Base-by-base conservation (phyloP, 2,329 filamentous ascomycete species). In the Orbilia brochopaga region DNA sequence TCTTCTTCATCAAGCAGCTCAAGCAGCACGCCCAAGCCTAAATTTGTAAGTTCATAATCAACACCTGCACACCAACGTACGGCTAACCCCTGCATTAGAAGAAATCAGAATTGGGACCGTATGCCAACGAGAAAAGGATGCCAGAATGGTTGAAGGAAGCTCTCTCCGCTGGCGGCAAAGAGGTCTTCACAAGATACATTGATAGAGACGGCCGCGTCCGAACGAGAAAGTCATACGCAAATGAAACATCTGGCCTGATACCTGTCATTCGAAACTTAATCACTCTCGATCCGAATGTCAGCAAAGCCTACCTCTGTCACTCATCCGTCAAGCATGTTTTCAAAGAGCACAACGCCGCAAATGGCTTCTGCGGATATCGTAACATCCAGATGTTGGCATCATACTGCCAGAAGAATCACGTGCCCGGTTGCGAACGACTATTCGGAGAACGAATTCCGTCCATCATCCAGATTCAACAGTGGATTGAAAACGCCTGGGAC, bases 341-440 rank as follows among this genome's bases (percentile, higher is more conserved):
- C 57, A 96, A 96, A 77, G 83, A 95, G 58, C 85, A 84, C n/a
- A 84, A 82, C 70, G 92, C 96, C 81, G 87, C 86, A 86, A 92
- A 92, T 21, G 90, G 91, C 4, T 97, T 97, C 78, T 97, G 93
- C 78, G 93, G 93, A 2, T 97, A 97, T 78, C 86, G 93, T 44
- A 97, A 96, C 77, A 95, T 96, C 32, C 94, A 97, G 78, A 95
- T 95, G 87, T 80, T 97, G 75, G 82, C 89, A 13, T 93, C 92
- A 0, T 92, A 91, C 78, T 86, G 97, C 19, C 85, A 88, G 67
- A 85, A 84, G 7, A 81, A 85, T 0, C 79, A 81, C 42, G 82
- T 82, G 11, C 79, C 82, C 11, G 90, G 89, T 0, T 79, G 84
- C 70, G 82, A 87, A 44, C 80, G 82, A 53, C 66, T 75, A 35